These are phyloP conservation scores for Arctium minus DNA, from an alignment of 129 eudicot species.

Conservation along the genomic window DNA sequence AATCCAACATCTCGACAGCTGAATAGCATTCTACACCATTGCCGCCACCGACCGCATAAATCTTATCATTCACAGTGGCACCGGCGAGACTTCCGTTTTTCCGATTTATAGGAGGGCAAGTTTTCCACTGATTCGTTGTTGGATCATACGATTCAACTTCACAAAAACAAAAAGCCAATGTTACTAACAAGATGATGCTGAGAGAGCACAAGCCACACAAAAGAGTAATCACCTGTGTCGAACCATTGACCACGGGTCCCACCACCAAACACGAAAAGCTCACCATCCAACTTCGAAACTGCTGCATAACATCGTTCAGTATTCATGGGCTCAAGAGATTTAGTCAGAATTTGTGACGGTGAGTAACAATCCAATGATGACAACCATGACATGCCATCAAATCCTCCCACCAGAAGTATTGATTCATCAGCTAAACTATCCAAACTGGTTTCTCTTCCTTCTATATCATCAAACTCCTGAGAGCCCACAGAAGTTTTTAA, in stretches of 20 bases:
- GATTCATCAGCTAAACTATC: constrained; percentile 29
- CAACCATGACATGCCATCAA: constrained; percentile 64
- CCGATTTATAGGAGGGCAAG: constrained; percentile 50
- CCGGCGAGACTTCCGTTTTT: constrained; percentile 74
- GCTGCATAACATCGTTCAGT: constrained; percentile 54
- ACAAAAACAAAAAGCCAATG: constrained; percentile 2
- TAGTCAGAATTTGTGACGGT: constrained; percentile 41
- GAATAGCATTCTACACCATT: constrained; percentile 54
- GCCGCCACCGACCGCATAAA: constrained; percentile 84
- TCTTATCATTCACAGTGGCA: constrained; percentile 52
- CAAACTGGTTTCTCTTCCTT: constrained; percentile 13
- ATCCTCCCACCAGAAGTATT: constrained; percentile 70
- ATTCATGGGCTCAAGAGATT: constrained; percentile 57
- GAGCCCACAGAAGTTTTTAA: constrained; percentile 19
- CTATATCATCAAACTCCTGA: constrained; percentile 3
- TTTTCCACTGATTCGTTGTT: constrained; percentile 47
- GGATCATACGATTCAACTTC: constrained; percentile 73
- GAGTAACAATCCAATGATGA: constrained; percentile 58
- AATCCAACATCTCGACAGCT: constrained; percentile 75
- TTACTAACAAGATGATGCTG: background rate
- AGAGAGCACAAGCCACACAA: background rate
- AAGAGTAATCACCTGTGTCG: constrained; percentile 61
- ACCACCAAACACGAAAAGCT: constrained; percentile 76
- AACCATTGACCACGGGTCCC: constrained; percentile 61
- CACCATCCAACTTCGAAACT: constrained; percentile 50